Evolutionary conservation across 441 rosid species (phyloP).

Genomic region (Gossypium laxum): DNA sequence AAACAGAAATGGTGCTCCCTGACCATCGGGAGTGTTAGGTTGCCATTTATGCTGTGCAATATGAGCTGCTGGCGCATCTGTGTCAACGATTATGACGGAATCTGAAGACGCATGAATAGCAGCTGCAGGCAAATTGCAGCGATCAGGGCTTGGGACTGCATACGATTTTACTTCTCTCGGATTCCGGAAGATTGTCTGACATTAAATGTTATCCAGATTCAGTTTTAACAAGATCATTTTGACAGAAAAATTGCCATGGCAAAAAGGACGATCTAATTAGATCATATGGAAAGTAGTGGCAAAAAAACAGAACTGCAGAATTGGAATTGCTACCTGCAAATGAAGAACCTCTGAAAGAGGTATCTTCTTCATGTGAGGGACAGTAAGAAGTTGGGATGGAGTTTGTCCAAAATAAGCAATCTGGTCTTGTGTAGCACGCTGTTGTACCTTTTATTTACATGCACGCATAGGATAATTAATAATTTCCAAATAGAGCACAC

Average conservation of each 20-base stretch:
- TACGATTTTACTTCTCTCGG: conserved; percentile 80
- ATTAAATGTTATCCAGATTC: conserved; percentile 19
- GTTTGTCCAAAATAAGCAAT: conserved; percentile 99
- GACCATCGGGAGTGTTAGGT: conserved; percentile 93
- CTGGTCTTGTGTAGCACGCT: conserved; percentile 92
- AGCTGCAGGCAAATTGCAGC: conserved; percentile 95
- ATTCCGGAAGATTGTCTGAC: conserved; percentile 87
- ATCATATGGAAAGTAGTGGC: background rate
- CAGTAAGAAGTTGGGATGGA: conserved; percentile 86
- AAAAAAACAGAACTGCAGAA: conserved; percentile 4
- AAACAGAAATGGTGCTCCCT: conserved; percentile 88
- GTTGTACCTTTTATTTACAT: conserved; percentile 59
- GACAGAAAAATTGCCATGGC: background rate
- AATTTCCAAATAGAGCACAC: conserved; percentile 13
- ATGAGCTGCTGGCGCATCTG: conserved; percentile 87
- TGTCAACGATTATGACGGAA: conserved; percentile 62
- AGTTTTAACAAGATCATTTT: background rate
- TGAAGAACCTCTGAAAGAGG: conserved; percentile 78
- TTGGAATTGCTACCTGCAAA: conserved; percentile 51
- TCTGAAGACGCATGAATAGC: conserved; percentile 86
- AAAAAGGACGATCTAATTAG: background rate
- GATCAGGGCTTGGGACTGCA: conserved; percentile 65
- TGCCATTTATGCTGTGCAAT: conserved; percentile 94
- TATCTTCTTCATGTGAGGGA: conserved; percentile 80
- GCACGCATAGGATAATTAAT: conserved; percentile 18